Evolutionary conservation across 768 basidiomycete genomes (phyloP).

Genomic region (Cystobasidium onofrii): DNA sequence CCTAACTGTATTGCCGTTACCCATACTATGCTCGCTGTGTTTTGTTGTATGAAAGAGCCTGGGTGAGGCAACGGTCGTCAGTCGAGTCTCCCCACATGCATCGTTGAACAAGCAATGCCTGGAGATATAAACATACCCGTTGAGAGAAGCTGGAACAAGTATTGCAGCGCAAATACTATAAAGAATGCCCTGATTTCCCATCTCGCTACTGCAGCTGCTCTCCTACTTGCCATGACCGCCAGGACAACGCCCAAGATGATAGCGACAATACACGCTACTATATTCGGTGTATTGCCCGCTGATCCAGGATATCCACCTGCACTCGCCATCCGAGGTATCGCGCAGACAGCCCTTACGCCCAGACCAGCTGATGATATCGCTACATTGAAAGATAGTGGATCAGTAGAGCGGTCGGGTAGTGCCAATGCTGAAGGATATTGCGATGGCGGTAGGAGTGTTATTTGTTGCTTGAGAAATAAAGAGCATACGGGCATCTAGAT

Average conservation of each 20-base stretch:
- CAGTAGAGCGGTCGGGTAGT: neutral
- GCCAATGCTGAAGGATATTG: constrained; percentile 13
- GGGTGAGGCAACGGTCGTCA: constrained; percentile 39
- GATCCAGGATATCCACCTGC: constrained; percentile 51
- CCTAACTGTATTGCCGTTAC: constrained; percentile 42
- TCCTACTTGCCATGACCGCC: constrained; percentile 54
- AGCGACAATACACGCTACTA: constrained; percentile 68
- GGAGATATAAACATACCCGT: constrained; percentile 21
- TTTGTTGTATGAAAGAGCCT: constrained; percentile 74
- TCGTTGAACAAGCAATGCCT: constrained; percentile 32
- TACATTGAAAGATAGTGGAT: constrained; percentile 35
- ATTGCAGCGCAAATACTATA: constrained; percentile 40
- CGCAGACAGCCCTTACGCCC: constrained; percentile 73
- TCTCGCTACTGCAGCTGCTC: constrained; percentile 79
- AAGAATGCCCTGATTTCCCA: constrained; percentile 45
- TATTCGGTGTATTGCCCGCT: constrained; percentile 77
- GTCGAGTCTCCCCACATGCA: neutral
- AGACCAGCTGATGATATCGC: constrained; percentile 58
- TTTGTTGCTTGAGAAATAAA: constrained; percentile 13
- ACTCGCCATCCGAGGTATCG: constrained; percentile 57
- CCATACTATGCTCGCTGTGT: constrained; percentile 71
- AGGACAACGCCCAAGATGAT: constrained; percentile 57
- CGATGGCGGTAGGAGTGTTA: constrained; percentile 4
- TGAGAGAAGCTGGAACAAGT: constrained; percentile 36
- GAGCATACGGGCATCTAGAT: constrained; percentile 22